A percentile compares a stretch with the other conserved stretches of the same genome.
Evolutionary conservation across 345 rosid genomes (phyloP).

Genomic region (Gossypium raimondii): DNA sequence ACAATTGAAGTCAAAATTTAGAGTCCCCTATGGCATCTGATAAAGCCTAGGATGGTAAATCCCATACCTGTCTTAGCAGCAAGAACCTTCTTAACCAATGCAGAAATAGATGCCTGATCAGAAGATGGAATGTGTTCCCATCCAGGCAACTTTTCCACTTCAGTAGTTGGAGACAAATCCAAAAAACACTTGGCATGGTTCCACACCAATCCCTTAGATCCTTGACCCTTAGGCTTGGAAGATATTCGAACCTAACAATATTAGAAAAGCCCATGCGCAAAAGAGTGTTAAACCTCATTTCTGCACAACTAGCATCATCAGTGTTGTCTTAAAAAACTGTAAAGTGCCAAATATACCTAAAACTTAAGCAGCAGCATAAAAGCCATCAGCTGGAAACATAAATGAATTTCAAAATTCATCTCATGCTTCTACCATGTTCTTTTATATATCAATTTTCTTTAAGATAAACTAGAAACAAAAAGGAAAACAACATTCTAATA

Average conservation of each 20-base stretch:
- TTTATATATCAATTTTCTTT: neutral
- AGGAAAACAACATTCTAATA: neutral
- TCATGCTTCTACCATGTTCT: neutral
- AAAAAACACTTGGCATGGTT: conserved; percentile 79
- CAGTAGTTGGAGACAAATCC: conserved; percentile 45
- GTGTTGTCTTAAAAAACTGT: neutral
- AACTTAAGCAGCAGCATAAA: neutral
- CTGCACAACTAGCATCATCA: conserved; percentile 1
- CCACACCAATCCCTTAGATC: conserved; percentile 71
- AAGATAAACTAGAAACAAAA: neutral
- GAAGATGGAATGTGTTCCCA: conserved; percentile 67
- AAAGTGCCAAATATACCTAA: neutral
- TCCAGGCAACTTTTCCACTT: conserved; percentile 65
- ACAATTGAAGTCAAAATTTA: conserved; percentile 17
- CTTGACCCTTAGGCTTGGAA: conserved; percentile 64
- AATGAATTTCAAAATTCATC: neutral
- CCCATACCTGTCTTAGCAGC: conserved; percentile 46
- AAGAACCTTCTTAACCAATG: conserved; percentile 46
- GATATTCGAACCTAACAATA: conserved; percentile 68
- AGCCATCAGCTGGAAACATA: neutral
- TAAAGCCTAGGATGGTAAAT: conserved; percentile 3
- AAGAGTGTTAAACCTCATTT: conserved; percentile 15
- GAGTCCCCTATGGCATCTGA: neutral
- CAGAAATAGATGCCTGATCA: conserved; percentile 49
- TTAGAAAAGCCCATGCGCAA: conserved; percentile 8